Conservation (phyloP, 192 early-diverging fungal genomes). For the Lobosporangium transversale region DNA sequence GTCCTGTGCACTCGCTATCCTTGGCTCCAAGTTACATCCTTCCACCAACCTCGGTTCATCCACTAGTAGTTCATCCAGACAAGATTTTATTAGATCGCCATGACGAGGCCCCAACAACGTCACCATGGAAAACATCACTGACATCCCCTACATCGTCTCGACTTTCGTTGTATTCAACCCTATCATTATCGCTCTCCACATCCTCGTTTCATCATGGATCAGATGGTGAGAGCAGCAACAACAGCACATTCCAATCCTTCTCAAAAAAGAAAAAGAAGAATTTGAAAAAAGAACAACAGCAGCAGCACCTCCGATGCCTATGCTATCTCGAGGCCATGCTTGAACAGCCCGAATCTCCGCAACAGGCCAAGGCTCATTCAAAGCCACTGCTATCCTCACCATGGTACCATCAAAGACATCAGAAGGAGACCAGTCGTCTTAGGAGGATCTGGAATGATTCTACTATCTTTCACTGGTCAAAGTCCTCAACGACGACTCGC, state of each 20-base stretch:
- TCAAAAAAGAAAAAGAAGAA: constrained; percentile 20
- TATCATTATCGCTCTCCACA: constrained; percentile 16
- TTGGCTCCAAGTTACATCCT: constrained; percentile 32
- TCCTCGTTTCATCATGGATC: constrained; percentile 24
- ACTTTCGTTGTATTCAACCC: constrained; percentile 31
- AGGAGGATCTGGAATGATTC: constrained; percentile 50
- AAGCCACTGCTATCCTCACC: constrained; percentile 8
- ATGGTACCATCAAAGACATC: constrained; percentile 40
- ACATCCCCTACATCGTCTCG: constrained; percentile 24
- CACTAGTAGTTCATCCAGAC: constrained; percentile 38
- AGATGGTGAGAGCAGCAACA: constrained; percentile 22
- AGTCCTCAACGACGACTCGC: constrained; percentile 3
- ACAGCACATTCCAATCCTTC: constrained; percentile 3
- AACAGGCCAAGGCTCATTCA: constrained; percentile 1
- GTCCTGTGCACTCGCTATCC: constrained; percentile 24
- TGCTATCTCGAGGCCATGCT: constrained; percentile 38
- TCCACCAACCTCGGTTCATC: constrained; percentile 33
- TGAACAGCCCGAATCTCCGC: constrained; percentile 1
- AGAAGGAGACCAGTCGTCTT: constrained; percentile 31
- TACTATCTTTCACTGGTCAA: constrained; percentile 35
- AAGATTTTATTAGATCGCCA: constrained; percentile 33
- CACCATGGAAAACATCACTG: constrained; percentile 9
- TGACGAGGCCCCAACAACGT: neutral
- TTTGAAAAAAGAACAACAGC: constrained; percentile 17
- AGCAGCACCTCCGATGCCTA: constrained; percentile 15